A percentile compares a stretch with the other conserved stretches of the same genome.
phyloP scores from a whole-genome alignment of 805 yeast genomes.

The Starmerella riodocensis region DNA sequence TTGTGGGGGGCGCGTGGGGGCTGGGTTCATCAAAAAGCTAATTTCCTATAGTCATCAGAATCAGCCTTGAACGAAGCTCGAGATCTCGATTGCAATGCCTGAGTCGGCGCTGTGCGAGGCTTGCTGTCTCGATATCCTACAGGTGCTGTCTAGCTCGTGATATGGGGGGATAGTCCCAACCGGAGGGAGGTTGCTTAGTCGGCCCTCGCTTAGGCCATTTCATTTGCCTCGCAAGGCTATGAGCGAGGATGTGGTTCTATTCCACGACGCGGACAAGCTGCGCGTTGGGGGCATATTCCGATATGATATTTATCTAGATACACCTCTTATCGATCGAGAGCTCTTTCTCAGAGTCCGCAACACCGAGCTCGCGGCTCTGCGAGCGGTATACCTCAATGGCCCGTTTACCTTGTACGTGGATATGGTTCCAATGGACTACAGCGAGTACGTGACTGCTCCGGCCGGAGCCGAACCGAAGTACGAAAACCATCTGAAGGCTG shows the following conservation, averaged over 20 bases:
- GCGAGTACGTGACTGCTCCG: slow-evolving; percentile 26
- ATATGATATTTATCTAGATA: slow-evolving; percentile 37
- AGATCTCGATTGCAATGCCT: too few relatives aligned
- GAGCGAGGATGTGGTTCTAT: slow-evolving; percentile 10
- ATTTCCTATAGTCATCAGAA: too few relatives aligned
- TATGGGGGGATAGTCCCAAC: too few relatives aligned
- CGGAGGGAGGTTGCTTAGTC: too few relatives aligned
- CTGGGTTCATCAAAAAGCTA: too few relatives aligned
- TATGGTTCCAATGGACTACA: slow-evolving; percentile 53
- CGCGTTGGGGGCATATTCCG: slow-evolving; percentile 46
- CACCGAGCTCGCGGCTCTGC: slow-evolving; percentile 52
- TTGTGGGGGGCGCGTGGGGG: too few relatives aligned
- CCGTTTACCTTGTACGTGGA: slow-evolving; percentile 81
- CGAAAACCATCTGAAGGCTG: slow-evolving; percentile 52
- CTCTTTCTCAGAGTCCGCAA: slow-evolving; percentile 44
- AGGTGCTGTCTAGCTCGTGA: too few relatives aligned
- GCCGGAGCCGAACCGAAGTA: slow-evolving; percentile 28
- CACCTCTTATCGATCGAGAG: slow-evolving; percentile 7
- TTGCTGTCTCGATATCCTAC: too few relatives aligned
- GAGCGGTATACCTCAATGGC: slow-evolving; percentile 80
- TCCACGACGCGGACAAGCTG: slow-evolving; percentile 15
- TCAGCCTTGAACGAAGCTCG: too few relatives aligned
- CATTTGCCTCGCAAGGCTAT: too few relatives aligned
- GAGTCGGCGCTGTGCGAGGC: too few relatives aligned
- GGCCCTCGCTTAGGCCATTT: too few relatives aligned